Evolutionary conservation across 352 stramenopile species (phyloP).

Genomic region (Thalassiosira gravida): DNA sequence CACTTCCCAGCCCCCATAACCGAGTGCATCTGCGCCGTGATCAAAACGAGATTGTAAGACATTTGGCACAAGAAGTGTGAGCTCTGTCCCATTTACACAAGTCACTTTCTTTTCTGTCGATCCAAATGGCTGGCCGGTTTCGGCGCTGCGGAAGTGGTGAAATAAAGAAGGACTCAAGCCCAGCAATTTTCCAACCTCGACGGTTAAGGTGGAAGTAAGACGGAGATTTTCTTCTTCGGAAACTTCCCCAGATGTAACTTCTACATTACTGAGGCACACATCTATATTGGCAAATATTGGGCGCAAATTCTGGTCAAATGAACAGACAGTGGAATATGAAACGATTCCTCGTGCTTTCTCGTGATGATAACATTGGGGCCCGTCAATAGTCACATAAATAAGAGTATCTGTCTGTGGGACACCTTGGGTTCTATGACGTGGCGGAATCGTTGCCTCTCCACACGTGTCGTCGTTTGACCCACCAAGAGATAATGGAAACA

Average conservation of each 20-base stretch:
- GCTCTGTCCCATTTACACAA: slow-evolving; percentile 46
- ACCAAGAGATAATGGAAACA: slow-evolving; percentile 25
- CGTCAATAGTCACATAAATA: slow-evolving; percentile 52
- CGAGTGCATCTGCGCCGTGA: slow-evolving; percentile 10
- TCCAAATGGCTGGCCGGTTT: slow-evolving; percentile 43
- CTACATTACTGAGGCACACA: slow-evolving; percentile 42
- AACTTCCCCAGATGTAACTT: slow-evolving; percentile 32
- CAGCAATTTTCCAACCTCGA: slow-evolving; percentile 50
- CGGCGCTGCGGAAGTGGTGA: slow-evolving; percentile 43
- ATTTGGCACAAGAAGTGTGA: slow-evolving; percentile 52
- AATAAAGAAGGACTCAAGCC: slow-evolving; percentile 51
- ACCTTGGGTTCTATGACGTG: slow-evolving; percentile 40
- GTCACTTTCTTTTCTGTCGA: slow-evolving; percentile 41
- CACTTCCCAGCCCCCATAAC: slow-evolving; percentile 16
- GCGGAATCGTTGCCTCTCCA: slow-evolving; percentile 39
- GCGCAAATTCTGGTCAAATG: slow-evolving; percentile 58
- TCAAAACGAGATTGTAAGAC: slow-evolving; percentile 39
- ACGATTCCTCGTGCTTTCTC: slow-evolving; percentile 15
- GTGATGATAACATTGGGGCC: slow-evolving; percentile 36
- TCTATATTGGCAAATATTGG: slow-evolving; percentile 53
- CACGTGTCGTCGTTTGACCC: slow-evolving; percentile 34
- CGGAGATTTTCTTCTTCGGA: slow-evolving; percentile 45
- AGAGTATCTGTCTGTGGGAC: slow-evolving; percentile 47
- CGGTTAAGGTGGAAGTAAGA: slow-evolving; percentile 35
- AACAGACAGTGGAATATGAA: slow-evolving; percentile 43